These are phyloP conservation scores for Peniophora sp. DNA, from an alignment of 1,284 basidiomycete species.

Conservation along the genomic window DNA sequence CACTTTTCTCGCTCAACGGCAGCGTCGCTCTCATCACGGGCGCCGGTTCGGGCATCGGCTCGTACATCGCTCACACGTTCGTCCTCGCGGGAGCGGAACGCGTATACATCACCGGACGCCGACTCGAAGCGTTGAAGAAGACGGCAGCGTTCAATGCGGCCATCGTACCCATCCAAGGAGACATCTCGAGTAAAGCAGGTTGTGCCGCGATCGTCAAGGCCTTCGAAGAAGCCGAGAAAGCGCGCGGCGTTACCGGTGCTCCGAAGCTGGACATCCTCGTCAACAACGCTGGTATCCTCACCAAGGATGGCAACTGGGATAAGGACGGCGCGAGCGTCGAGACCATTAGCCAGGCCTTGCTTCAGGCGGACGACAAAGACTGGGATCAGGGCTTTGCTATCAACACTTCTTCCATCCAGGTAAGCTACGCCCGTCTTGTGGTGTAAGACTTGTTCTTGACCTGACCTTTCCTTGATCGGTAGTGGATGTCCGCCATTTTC, in stretches of 20 bases:
- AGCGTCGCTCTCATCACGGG: conserved; percentile 12
- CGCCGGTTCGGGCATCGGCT: conserved; percentile 10
- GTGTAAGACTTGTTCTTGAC: background rate
- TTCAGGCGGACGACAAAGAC: conserved; percentile 11
- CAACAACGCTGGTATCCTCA: conserved; percentile 12
- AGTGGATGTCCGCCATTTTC: conserved; percentile 15
- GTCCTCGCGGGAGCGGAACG: conserved; percentile 7
- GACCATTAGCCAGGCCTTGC: conserved; percentile 9
- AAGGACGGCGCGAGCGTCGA: conserved; percentile 6
- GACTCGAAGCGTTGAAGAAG: conserved; percentile 4
- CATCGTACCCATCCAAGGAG: conserved; percentile 12
- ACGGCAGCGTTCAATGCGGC: conserved; percentile 1
- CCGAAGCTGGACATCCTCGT: conserved; percentile 12
- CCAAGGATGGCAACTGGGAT: conserved; percentile 9
- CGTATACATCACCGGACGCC: conserved; percentile 14
- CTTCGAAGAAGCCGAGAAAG: conserved; percentile 10
- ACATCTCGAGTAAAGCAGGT: conserved; percentile 11
- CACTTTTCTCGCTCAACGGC: conserved; percentile 9
- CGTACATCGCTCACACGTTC: conserved; percentile 7
- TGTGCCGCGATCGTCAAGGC: conserved; percentile 8
- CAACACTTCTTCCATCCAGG: conserved; percentile 12
- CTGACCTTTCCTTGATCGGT: background rate
- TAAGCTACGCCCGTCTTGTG: conserved; percentile 6
- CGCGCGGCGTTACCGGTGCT: conserved; percentile 6
- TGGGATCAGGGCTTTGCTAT: conserved; percentile 12